Evolutionary conservation across 768 basidiomycete genomes (phyloP).

Genomic region (Kockovaella imperatae): DNA sequence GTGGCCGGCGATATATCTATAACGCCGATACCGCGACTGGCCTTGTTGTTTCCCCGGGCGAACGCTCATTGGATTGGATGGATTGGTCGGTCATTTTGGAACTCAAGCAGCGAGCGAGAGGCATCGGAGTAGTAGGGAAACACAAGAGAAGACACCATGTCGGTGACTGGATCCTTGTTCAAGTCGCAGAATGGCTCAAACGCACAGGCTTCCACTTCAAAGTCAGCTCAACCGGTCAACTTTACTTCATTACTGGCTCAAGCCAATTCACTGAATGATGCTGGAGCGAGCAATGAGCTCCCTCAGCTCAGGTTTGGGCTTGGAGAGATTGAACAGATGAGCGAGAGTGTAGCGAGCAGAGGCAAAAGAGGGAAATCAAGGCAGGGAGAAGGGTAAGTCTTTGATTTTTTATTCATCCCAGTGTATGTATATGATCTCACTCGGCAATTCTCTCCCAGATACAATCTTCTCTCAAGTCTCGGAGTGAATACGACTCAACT

Average conservation of each 20-base stretch:
- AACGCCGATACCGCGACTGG: too few relatives aligned
- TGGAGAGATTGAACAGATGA: constrained; percentile 92
- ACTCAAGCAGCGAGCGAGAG: too few relatives aligned
- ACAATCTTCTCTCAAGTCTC: constrained; percentile 82
- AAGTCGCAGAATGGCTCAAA: not conserved
- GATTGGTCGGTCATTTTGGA: too few relatives aligned
- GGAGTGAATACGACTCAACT: constrained; percentile 89
- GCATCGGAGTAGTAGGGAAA: too few relatives aligned
- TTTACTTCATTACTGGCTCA: constrained; percentile 29
- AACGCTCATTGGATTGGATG: too few relatives aligned
- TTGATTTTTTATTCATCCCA: not conserved
- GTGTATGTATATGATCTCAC: not conserved
- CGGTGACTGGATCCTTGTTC: too few relatives aligned
- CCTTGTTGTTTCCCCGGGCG: too few relatives aligned
- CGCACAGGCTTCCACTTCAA: constrained; percentile 2
- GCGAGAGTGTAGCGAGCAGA: constrained; percentile 56
- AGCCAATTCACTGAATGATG: constrained; percentile 29
- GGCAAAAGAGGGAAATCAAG: constrained; percentile 24
- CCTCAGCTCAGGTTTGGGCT: constrained; percentile 82
- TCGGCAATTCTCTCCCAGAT: constrained; percentile 10
- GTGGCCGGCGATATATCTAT: too few relatives aligned
- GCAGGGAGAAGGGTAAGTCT: constrained; percentile 26
- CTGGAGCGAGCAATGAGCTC: constrained; percentile 54
- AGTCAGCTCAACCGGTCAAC: constrained; percentile 13
- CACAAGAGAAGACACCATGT: too few relatives aligned